phyloP scores from a whole-genome alignment of 164 flowering plant species.

The Pachysandra terminalis region DNA sequence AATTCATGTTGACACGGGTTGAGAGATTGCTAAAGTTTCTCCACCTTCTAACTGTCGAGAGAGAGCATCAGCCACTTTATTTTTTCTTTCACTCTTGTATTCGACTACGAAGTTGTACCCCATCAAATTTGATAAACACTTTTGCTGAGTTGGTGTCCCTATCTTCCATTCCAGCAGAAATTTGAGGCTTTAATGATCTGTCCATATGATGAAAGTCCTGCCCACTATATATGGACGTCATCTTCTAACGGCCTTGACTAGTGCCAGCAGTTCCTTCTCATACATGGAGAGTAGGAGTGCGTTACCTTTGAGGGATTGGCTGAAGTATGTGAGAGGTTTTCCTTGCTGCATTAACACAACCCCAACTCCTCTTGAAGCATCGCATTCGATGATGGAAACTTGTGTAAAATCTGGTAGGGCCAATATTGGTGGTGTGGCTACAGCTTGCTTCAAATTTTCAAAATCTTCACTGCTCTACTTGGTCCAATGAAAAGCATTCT shows the following conservation, averaged over 20 bases:
- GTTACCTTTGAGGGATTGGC: not conserved
- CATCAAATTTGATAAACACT: not conserved
- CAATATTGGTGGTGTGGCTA: not conserved
- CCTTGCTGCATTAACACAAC: not conserved
- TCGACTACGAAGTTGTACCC: not conserved
- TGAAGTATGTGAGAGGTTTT: not conserved
- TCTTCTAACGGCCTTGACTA: not conserved
- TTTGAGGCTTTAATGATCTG: not conserved
- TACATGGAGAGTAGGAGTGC: not conserved
- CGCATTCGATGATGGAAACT: not conserved
- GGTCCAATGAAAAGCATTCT: not conserved
- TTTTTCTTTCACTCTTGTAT: not conserved
- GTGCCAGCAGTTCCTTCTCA: not conserved
- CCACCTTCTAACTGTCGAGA: not conserved
- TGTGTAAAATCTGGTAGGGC: not conserved
- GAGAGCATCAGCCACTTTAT: not conserved
- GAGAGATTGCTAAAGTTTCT: not conserved
- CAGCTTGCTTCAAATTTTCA: not conserved
- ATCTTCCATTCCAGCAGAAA: not conserved
- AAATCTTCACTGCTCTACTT: no score
- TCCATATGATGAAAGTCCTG: not conserved
- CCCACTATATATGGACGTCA: not conserved
- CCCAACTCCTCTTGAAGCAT: not conserved
- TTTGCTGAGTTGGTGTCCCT: not conserved
- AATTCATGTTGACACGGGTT: no score